Conservation (phyloP, 225 moss, liverwort and hornwort genomes). For the Bryum argenteum region DNA sequence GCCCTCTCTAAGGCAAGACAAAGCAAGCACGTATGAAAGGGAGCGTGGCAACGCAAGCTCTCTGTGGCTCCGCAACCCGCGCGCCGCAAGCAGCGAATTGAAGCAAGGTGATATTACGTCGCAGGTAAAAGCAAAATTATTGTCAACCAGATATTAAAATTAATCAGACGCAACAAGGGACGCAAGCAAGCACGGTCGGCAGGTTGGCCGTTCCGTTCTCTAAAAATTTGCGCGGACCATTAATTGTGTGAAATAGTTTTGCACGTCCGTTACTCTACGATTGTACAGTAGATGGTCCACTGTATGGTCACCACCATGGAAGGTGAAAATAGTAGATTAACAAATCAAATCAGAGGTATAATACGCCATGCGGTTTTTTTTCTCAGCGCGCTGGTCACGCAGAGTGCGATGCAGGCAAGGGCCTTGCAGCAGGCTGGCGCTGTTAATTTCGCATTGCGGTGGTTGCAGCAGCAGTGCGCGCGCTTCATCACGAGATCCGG, state of each 20-base stretch:
- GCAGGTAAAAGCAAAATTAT: conserved; percentile 20
- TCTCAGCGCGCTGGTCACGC: conserved; percentile 25
- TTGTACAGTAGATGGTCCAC: conserved; percentile 30
- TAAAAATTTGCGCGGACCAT: conserved; percentile 38
- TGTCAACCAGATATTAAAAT: conserved; percentile 21
- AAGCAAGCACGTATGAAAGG: conserved; percentile 41
- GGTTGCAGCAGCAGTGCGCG: conserved; percentile 52
- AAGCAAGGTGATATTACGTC: conserved; percentile 38
- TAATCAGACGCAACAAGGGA: conserved; percentile 18
- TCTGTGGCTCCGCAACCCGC: conserved; percentile 30
- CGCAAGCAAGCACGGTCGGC: conserved; percentile 21
- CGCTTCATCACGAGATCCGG: conserved; percentile 44
- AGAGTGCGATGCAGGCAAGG: conserved; percentile 37
- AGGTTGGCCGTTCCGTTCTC: conserved; percentile 48
- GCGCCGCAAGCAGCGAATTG: conserved; percentile 42
- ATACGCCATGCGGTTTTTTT: background rate
- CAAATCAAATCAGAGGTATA: conserved; percentile 8
- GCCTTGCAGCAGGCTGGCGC: conserved; percentile 32
- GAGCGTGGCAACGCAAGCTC: conserved; percentile 43
- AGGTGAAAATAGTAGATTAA: conserved; percentile 1
- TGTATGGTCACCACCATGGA: conserved; percentile 18
- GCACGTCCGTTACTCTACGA: conserved; percentile 44
- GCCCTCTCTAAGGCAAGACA: conserved; percentile 35
- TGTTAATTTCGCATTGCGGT: conserved; percentile 38
- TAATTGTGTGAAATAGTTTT: conserved; percentile 27